Evolutionary conservation across 768 basidiomycete genomes (phyloP).

Genomic region (Sarcomyxa edulis): DNA sequence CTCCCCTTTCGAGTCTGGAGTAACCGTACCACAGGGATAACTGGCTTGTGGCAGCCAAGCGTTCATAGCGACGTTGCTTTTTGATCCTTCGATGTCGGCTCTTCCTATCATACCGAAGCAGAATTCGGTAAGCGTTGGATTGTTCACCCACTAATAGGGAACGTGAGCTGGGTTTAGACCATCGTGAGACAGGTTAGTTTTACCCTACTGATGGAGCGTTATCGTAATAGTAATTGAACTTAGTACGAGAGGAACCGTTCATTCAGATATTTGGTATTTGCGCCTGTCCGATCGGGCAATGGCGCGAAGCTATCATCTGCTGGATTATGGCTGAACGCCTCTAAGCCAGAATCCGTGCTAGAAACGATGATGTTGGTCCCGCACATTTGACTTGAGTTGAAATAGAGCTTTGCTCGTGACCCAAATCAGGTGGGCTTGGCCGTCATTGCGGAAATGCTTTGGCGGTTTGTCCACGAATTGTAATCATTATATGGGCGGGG

Average conservation of each 20-base stretch:
- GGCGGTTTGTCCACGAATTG: slow-evolving; percentile 48
- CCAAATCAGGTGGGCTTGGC: slow-evolving; percentile 54
- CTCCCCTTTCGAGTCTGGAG: too few relatives aligned
- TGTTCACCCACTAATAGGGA: slow-evolving; percentile 77
- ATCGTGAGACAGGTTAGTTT: slow-evolving; percentile 84
- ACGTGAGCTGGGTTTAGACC: slow-evolving; percentile 80
- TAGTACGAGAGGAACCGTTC: slow-evolving; percentile 82
- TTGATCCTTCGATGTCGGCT: slow-evolving; percentile 81
- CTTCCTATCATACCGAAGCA: slow-evolving; percentile 80
- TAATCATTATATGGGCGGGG: slow-evolving; percentile 64
- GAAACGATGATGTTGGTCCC: slow-evolving; percentile 69
- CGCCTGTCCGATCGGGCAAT: slow-evolving; percentile 74
- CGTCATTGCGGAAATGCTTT: slow-evolving; percentile 47
- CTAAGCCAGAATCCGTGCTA: slow-evolving; percentile 80
- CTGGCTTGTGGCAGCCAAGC: slow-evolving; percentile 80
- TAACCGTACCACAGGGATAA: slow-evolving; percentile 77
- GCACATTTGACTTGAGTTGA: slow-evolving; percentile 57
- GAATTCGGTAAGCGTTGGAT: slow-evolving; percentile 78
- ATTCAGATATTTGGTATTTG: slow-evolving; percentile 83
- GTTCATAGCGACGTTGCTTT: slow-evolving; percentile 82
- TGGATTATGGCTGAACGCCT: slow-evolving; percentile 84
- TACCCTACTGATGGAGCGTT: slow-evolving; percentile 78
- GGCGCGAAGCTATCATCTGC: slow-evolving; percentile 77
- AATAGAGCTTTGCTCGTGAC: slow-evolving; percentile 68
- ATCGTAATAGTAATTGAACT: slow-evolving; percentile 74